A percentile compares a stretch with the other conserved stretches of the same genome.
Evolutionary conservation across 148 eudicot genomes (phyloP).

Genomic region (Simmondsia chinensis): DNA sequence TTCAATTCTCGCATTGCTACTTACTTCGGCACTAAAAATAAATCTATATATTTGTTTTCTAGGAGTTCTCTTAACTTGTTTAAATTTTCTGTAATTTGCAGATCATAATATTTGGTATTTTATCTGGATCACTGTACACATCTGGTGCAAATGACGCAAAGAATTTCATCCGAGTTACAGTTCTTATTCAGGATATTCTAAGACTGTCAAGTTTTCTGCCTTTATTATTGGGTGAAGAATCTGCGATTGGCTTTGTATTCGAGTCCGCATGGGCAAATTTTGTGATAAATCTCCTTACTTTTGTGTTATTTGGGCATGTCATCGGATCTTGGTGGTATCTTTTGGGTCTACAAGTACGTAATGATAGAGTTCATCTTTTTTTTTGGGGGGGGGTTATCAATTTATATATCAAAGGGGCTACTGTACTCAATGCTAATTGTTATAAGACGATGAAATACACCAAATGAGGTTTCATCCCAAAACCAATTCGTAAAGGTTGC

Average conservation of each 20-base stretch:
- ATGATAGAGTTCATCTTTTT: background rate
- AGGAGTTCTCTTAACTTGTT: background rate
- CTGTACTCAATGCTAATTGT: too few species aligned
- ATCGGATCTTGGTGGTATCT: constrained; percentile 88
- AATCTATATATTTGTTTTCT: too few species aligned
- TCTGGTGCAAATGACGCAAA: constrained; percentile 66
- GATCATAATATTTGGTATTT: constrained; percentile 44
- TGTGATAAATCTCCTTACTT: constrained; percentile 68
- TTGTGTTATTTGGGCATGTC: constrained; percentile 63
- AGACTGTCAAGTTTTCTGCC: constrained; percentile 60
- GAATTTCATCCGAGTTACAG: constrained; percentile 51
- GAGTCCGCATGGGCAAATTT: constrained; percentile 83
- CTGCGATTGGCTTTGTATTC: constrained; percentile 59
- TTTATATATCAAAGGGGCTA: background rate
- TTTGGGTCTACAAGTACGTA: constrained; percentile 62
- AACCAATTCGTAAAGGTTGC: too few species aligned
- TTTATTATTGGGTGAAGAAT: constrained; percentile 49
- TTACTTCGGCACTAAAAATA: too few species aligned
- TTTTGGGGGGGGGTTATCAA: background rate
- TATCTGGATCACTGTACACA: constrained; percentile 28
- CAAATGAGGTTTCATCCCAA: too few species aligned
- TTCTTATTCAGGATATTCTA: constrained; percentile 67
- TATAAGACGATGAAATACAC: too few species aligned
- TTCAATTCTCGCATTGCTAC: too few species aligned
- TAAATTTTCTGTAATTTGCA: constrained; percentile 21